Evolutionary conservation across 2,329 filamentous ascomycete species (phyloP), one percentile per base, ranked within the genome.

Genomic region (Aspergillus udagawae): DNA sequence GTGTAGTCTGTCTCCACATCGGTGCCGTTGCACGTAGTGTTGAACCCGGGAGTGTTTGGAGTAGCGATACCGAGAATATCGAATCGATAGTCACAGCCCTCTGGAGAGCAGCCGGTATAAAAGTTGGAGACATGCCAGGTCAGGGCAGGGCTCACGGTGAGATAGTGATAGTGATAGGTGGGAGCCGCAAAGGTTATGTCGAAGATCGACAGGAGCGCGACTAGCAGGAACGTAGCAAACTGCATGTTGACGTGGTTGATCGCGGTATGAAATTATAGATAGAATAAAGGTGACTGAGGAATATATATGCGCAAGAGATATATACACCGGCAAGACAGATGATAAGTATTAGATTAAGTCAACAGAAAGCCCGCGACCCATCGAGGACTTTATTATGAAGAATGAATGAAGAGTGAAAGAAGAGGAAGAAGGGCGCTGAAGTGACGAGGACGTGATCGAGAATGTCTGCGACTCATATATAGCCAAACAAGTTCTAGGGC

Each of bases 41-140:
- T 67, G 65, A 75, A 75, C 21, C 62, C 67, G 6, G 73, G 72
- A 4, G 68, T 70, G 55, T 70, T 70, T 8, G 54, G 17, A 20
- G 67, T 66, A 6, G 54, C 56, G 14, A 61, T 29, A 23, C 68
- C 68, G 28, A 47, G 48, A 50, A 75, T 69, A 54, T 69, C 63
- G 62, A 75, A 75, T 38, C 51, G 57, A 59, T 71, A 75, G 54
- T 57, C 51, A 55, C 71, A 74, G 38, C 67, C 70, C 9, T 67
- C 71, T 1, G 67, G 66, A 3, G 72, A 70, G 61, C 72, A 72
- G 59, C 65, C 63, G 35, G 69, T 57, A 8, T 53, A 57, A 60
- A 73, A 75, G 55, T 68, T 56, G 49, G 69, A 63, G 28, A 70
- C 68, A 6, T 67, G 60, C 72, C 70, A 75, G 59, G 60, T 66